These are phyloP conservation scores for Geranium incanum DNA, from an alignment of 441 rosid species.

Conservation along the genomic window DNA sequence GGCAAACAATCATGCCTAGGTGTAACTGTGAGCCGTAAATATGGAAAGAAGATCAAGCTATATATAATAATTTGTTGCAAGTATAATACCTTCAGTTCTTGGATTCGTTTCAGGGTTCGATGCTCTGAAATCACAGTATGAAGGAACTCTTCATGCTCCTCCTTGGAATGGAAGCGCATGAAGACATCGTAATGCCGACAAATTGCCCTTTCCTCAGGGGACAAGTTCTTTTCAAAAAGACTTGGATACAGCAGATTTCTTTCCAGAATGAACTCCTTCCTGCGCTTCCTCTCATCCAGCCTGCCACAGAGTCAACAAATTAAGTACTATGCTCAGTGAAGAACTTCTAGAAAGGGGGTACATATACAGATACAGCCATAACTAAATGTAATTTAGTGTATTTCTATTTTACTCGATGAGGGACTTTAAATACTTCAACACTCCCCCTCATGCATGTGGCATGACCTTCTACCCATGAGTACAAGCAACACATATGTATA, in stretches of 20 bases:
- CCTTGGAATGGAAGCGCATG: slow-evolving; percentile 91
- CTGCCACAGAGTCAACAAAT: slow-evolving; percentile 30
- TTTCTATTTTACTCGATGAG: too few species aligned
- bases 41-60: not conserved
- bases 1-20: not conserved
- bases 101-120: slow-evolving; percentile 63
- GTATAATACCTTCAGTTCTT: slow-evolving; percentile 61
- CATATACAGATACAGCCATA: too few species aligned
- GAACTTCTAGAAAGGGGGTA: too few species aligned
- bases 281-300: slow-evolving; percentile 88
- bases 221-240: slow-evolving; percentile 67
- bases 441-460: too few species aligned
- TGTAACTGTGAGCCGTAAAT: not conserved
- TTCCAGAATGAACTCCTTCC: slow-evolving; percentile 84
- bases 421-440: too few species aligned
- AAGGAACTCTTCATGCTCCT: slow-evolving; percentile 85
- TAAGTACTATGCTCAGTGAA: too few species aligned
- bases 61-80: not conserved
- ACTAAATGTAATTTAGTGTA: too few species aligned
- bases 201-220: slow-evolving; percentile 62
- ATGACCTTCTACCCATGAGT: too few species aligned
- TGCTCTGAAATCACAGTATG: slow-evolving; percentile 59
- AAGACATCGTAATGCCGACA: slow-evolving; percentile 66
- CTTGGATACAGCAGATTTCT: slow-evolving; percentile 65
- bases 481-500: too few species aligned